Conservation (phyloP, 2,329 filamentous ascomycete species). For the Rhinocladiella mackenziei region DNA sequence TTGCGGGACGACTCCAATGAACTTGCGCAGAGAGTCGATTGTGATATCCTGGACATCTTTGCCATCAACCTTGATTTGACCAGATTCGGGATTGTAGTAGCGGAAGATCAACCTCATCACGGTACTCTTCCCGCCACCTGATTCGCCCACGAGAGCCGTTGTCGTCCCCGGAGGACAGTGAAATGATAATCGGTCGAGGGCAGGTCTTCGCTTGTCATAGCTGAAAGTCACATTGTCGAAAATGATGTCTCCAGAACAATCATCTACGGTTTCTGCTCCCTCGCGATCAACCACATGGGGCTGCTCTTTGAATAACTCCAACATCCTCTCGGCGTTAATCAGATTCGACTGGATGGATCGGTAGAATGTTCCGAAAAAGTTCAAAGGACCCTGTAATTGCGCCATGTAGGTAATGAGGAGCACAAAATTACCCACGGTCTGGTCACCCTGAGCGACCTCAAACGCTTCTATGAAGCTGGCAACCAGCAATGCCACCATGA, state of each 20-base stretch:
- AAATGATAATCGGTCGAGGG: conserved; percentile 78
- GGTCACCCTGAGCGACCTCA: conserved; percentile 65
- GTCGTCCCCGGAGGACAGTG: conserved; percentile 84
- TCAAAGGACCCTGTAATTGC: conserved; percentile 74
- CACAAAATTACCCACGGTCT: conserved; percentile 68
- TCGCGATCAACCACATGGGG: conserved; percentile 82
- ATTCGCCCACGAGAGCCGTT: conserved; percentile 93
- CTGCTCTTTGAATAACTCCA: conserved; percentile 94
- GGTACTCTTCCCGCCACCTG: conserved; percentile 94
- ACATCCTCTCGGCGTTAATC: conserved; percentile 92
- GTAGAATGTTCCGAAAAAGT: conserved; percentile 93
- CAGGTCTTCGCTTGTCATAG: conserved; percentile 82
- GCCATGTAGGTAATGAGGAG: conserved; percentile 71
- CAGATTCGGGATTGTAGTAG: conserved; percentile 83
- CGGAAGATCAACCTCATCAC: conserved; percentile 93
- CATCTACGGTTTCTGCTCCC: conserved; percentile 57
- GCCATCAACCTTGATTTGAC: conserved; percentile 79
- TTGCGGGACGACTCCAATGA: conserved; percentile 95
- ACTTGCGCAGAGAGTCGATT: conserved; percentile 84
- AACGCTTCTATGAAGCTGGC: conserved; percentile 71
- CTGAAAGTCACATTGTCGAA: conserved; percentile 89
- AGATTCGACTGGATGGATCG: conserved; percentile 92
- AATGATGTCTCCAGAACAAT: conserved; percentile 74
- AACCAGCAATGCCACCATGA: conserved; percentile 70
- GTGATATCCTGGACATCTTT: conserved; percentile 79